Conservation (phyloP, 768 basidiomycete species). For the Pulveroboletus sp. region DNA sequence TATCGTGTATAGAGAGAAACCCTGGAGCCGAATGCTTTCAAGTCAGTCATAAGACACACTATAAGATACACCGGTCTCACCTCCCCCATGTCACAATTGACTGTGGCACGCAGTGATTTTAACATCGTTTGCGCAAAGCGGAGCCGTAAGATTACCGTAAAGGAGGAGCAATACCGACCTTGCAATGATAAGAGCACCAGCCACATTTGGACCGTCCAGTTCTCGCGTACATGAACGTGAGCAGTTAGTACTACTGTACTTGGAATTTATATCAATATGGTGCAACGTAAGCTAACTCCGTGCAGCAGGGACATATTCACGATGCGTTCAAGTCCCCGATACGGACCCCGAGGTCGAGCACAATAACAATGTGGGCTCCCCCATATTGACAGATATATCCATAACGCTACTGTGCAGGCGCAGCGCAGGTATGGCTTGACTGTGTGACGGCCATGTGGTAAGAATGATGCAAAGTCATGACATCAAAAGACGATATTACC, state of each 20-base stretch:
- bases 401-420: not conserved
- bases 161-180: not conserved
- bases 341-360: not conserved
- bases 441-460: conserved; percentile 1
- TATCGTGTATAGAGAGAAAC: conserved; percentile 46
- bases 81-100: conserved; percentile 58
- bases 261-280: not conserved
- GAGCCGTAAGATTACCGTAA: not conserved
- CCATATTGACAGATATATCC: not conserved
- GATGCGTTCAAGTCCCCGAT: not conserved
- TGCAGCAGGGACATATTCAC: not conserved
- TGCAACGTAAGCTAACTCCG: not conserved
- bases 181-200: not conserved
- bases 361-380: not conserved
- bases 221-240: not conserved
- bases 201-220: not conserved
- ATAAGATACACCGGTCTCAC: conserved; percentile 21
- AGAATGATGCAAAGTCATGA: not conserved
- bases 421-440: not conserved
- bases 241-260: no score
- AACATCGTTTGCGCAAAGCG: conserved; percentile 9
- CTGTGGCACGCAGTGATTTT: conserved; percentile 34
- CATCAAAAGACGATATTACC: not conserved
- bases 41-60: conserved; percentile 2
- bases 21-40: conserved; percentile 27